A percentile compares a stretch with the other conserved stretches of the same genome.
phyloP scores from a whole-genome alignment of 495 filamentous ascomycete species.

The Hyphodiscus hymeniophilus region DNA sequence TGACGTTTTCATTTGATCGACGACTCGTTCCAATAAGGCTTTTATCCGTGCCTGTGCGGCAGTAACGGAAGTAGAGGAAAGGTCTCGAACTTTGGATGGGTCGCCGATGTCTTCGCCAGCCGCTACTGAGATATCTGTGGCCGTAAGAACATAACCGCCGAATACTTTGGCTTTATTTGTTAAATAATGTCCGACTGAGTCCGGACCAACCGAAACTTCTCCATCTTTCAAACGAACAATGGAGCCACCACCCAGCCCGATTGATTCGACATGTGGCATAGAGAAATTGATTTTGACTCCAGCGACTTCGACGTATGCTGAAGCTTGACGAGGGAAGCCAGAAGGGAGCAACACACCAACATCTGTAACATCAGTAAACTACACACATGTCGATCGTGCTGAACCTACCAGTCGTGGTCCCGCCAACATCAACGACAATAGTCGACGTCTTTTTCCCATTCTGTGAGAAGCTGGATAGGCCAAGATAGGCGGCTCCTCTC shows the following conservation, averaged over 20 bases:
- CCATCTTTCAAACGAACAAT: conserved; percentile 32
- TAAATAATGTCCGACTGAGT: conserved; percentile 47
- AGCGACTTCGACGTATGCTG: conserved; percentile 33
- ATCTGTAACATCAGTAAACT: conserved; percentile 3
- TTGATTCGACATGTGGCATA: conserved; percentile 38
- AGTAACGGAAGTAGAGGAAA: conserved; percentile 1
- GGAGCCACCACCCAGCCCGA: conserved; percentile 47
- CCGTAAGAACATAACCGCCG: conserved; percentile 38
- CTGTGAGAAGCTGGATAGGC: conserved; percentile 5
- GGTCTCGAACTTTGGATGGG: conserved; percentile 9
- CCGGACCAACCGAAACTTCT: conserved; percentile 39
- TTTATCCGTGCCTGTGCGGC: conserved; percentile 23
- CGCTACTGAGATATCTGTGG: conserved; percentile 41
- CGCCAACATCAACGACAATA: conserved; percentile 43
- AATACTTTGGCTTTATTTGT: conserved; percentile 40
- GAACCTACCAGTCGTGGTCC: conserved; percentile 36
- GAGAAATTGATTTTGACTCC: conserved; percentile 41
- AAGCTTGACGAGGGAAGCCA: conserved; percentile 37
- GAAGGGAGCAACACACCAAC: conserved; percentile 33
- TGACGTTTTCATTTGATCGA: conserved; percentile 42
- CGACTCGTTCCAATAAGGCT: conserved; percentile 34
- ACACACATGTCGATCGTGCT: not conserved
- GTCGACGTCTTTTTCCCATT: conserved; percentile 28
- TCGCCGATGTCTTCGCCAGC: conserved; percentile 26
- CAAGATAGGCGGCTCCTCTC: conserved; percentile 45